Percentiles rank a stretch among this genome's conserved stretches.
Evolutionary conservation across 257 asterid genomes (phyloP).

Genomic region (Ilex asprella): DNA sequence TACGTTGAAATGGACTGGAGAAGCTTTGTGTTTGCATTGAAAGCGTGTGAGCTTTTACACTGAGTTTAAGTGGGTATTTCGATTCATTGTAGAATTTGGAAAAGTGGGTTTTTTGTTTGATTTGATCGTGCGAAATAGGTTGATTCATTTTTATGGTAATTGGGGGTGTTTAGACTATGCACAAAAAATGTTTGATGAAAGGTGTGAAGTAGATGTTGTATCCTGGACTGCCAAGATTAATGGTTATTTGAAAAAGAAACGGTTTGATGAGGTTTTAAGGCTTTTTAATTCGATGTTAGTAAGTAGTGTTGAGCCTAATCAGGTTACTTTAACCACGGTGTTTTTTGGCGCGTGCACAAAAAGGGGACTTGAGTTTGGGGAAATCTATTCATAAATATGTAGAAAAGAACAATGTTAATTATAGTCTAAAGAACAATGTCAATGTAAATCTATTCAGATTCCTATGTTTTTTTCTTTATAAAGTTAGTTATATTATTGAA

Average conservation of each 20-base stretch:
- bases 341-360: constrained; percentile 60
- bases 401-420: constrained; percentile 27
- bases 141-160: too few species aligned
- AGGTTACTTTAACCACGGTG: constrained; percentile 61
- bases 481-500: too few species aligned
- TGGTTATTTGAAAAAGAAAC: constrained; percentile 45
- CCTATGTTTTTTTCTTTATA: too few species aligned
- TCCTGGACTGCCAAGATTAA: constrained; percentile 77
- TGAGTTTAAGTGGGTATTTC: constrained; percentile 39
- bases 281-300: constrained; percentile 58
- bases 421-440: constrained; percentile 47
- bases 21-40: constrained; percentile 61
- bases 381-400: constrained; percentile 36
- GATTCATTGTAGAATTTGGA: constrained; percentile 59
- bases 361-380: constrained; percentile 52
- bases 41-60: constrained; percentile 44
- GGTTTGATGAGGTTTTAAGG: constrained; percentile 57
- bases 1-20: constrained; percentile 54
- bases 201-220: constrained; percentile 56
- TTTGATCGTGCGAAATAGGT: too few species aligned
- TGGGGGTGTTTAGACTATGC: too few species aligned
- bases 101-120: constrained; percentile 50
- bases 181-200: constrained; percentile 40
- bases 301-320: constrained; percentile 51
- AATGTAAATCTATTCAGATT: too few species aligned